Conservation (phyloP, 2,329 filamentous ascomycete species). For the Arthrocladium fulminans region DNA sequence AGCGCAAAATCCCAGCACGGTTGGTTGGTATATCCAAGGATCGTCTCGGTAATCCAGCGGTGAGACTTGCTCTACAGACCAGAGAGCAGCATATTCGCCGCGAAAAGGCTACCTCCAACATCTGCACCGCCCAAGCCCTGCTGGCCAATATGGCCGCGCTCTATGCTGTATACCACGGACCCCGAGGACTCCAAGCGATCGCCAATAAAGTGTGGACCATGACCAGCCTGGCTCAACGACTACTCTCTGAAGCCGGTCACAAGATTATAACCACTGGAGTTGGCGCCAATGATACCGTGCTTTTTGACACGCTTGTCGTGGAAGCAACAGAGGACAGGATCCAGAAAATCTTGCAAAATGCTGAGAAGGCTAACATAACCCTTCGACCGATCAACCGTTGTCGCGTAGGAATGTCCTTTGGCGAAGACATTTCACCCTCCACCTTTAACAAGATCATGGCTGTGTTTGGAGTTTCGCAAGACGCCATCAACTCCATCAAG, state of each 20-base stretch:
- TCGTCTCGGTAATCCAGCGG: constrained; percentile 68
- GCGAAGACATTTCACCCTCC: constrained; percentile 47
- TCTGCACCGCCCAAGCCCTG: constrained; percentile 89
- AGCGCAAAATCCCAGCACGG: constrained; percentile 87
- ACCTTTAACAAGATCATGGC: constrained; percentile 25
- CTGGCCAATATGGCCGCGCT: constrained; percentile 93
- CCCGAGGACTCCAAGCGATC: constrained; percentile 70
- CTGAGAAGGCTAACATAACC: constrained; percentile 45
- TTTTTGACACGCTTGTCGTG: constrained; percentile 77
- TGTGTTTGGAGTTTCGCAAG: constrained; percentile 28
- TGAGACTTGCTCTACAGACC: constrained; percentile 80
- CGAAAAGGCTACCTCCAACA: constrained; percentile 95
- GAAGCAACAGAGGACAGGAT: constrained; percentile 46
- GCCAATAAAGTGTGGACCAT: constrained; percentile 67
- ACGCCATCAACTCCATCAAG: constrained; percentile 8
- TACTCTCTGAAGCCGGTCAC: constrained; percentile 55
- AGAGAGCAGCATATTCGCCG: constrained; percentile 92
- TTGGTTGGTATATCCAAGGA: constrained; percentile 89
- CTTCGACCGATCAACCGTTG: constrained; percentile 54
- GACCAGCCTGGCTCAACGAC: constrained; percentile 59
- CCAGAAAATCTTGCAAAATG: constrained; percentile 43
- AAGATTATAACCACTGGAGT: constrained; percentile 52
- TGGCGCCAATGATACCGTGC: constrained; percentile 46
- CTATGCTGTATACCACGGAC: constrained; percentile 91
- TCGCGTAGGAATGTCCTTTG: constrained; percentile 64